These are phyloP conservation scores for Collybiopsis luxurians DNA, from an alignment of 768 basidiomycete genomes.

Conservation along the genomic window DNA sequence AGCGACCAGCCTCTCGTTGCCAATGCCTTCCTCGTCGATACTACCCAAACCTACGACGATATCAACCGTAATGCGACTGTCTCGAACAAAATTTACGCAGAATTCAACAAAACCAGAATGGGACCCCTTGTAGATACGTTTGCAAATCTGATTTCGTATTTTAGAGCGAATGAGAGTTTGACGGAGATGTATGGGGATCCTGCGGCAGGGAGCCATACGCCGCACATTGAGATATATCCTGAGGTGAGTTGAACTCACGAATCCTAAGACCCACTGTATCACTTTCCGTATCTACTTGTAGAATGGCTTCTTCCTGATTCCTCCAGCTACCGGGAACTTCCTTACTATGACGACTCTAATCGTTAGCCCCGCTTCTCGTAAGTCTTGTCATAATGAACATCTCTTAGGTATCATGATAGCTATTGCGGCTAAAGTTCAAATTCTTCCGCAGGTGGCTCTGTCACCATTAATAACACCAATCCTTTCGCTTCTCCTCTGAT, in stretches of 20 bases:
- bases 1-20: constrained; percentile 15
- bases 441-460: constrained; percentile 17
- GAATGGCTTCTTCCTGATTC: constrained; percentile 6
- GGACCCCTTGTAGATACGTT: constrained; percentile 19
- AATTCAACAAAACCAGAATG: constrained; percentile 16
- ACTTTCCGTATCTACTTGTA: background rate
- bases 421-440: too few relatives aligned
- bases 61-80: constrained; percentile 12
- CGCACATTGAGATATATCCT: constrained; percentile 20
- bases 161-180: constrained; percentile 19
- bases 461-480: constrained; percentile 22
- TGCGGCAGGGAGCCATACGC: constrained; percentile 15
- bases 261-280: too few relatives aligned
- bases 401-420: background rate
- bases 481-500: constrained; percentile 25
- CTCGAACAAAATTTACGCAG: background rate
- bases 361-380: constrained; percentile 14
- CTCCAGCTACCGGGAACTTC: constrained; percentile 12
- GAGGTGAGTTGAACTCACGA: constrained; percentile 14
- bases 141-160: constrained; percentile 22
- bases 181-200: constrained; percentile 16
- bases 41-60: constrained; percentile 14
- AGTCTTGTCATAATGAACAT: background rate
- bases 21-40: constrained; percentile 15
- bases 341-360: constrained; percentile 6